Percentiles rank a stretch among this genome's conserved stretches.
These are phyloP conservation scores for Setaria italica DNA, from an alignment of 202 grass and related monocot genomes.

Conservation along the genomic window DNA sequence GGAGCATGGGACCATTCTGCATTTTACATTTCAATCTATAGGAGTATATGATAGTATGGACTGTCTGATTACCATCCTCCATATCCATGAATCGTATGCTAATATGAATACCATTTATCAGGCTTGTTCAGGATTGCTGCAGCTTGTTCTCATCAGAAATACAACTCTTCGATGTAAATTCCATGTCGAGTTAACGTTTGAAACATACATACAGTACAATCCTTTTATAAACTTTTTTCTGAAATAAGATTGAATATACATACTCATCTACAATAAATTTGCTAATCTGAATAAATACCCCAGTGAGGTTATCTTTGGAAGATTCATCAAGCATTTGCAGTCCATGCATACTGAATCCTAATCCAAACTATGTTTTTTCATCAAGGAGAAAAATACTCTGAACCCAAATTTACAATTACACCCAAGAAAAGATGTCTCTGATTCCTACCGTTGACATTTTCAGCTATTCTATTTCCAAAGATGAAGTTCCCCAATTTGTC, in stretches of 20 bases:
- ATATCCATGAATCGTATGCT: neutral
- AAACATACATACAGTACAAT: conserved; percentile 1
- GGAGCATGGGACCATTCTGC: neutral
- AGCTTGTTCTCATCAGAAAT: neutral
- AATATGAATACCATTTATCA: neutral
- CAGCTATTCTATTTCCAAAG: neutral
- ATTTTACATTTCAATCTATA: neutral
- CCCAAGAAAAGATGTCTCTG: conserved; percentile 21
- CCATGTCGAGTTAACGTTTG: neutral
- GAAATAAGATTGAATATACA: neutral
- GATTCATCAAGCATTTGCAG: neutral
- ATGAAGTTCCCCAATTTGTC: neutral
- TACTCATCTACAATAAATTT: neutral
- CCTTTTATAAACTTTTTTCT: neutral
- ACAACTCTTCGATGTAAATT: neutral
- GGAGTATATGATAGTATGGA: neutral
- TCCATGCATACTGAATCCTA: conserved; percentile 29
- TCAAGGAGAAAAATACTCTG: conserved; percentile 15
- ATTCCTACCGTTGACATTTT: conserved; percentile 29
- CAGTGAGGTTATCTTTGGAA: neutral
- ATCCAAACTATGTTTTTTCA: conserved; percentile 21
- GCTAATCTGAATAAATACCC: neutral
- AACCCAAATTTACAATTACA: conserved; percentile 43
- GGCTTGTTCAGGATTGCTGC: neutral
- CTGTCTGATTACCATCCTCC: neutral